Evolutionary conservation across 306 rosid species (phyloP), one percentile per base, ranked within the genome.

Genomic region (Astragalus glycyphyllos): DNA sequence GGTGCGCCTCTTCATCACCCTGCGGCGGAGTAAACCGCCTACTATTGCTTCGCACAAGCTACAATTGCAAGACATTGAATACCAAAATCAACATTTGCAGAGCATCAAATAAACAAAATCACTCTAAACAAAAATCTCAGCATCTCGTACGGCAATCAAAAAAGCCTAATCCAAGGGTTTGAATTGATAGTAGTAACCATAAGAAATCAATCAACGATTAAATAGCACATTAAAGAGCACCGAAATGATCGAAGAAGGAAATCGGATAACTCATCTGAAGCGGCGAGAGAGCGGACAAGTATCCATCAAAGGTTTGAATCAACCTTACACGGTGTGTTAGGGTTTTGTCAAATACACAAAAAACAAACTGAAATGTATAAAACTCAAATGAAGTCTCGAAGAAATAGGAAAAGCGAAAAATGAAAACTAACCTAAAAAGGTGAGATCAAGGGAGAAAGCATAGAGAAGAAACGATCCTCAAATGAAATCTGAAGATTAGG

Each of bases 1-100:
- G 99, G 84, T 95, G 97, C 16, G 96, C 89, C 88, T 91, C 99
- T 81, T 95, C 99, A 70, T 95, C 99, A 69, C 82, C 70, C 83
- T 89, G 99, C 4, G 97, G 91, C 51, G 99, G 99, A 83, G 83
- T 79, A 71, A 79, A 76, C 80, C 97, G 82, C 63, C 97, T 86
- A 73, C 91, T 95, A 77, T 95, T 95, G 97, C 99, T 95, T 37
- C 99, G 96, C 70, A 89, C 97, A 81, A 95, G 99, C 99, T 95
- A 90, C 73, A 82, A 74, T 97, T 86, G 88, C 73, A 82, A 74
- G 66, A 51, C 62, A 81, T 60, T 29, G 11, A 42, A 80, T 66
- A 73, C 38, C 80, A 49, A 62, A 45, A 45, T 71, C 38, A 73
- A 75, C 58, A 38, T 11, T 6, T 13, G 35, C 14, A 45, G 2